Base-by-base conservation (phyloP, 2,329 filamentous ascomycete genomes). In the Sporothrix humicola region DNA sequence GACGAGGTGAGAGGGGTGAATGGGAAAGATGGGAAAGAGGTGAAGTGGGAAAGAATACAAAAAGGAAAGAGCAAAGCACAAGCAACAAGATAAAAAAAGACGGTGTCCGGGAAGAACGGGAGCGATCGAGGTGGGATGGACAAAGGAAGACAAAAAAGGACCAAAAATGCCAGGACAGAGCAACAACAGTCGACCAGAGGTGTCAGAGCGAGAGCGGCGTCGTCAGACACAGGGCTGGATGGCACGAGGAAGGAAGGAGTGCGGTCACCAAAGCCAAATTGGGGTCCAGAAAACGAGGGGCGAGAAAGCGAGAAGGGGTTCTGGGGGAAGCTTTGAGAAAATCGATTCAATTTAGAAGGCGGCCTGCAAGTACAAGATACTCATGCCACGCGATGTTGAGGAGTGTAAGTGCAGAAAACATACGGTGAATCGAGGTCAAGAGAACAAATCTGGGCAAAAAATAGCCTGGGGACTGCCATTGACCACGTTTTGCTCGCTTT, bases 191-290 rank as follows among this genome's bases (percentile, higher is more conserved):
- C 54, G 73, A 56, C 46, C n/a, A 46, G 26, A 59, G 59, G 23
- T 68, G 69, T 54, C 54, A 69, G 73, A 65, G 69, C 69, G 54
- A 68, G 48, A 42, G 17, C 58, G 65, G 54, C 44, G 63, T 74
- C 70, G 69, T 74, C 73, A 74, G 73, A 74, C 44, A 58, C 70
- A 63, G 56, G 26, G 63, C 63, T 31, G n/a, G 69, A 74, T 72
- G 52, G 73, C 63, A 74, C 73, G 73, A 74, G 63, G 42, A 61
- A 72, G 61, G 73, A 48, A 48, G 23, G 66, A 52, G 31, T 50
- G 15, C 48, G 56, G 61, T 44, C 58, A 71, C 66, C 65, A 72
- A 48, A 63, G 31, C 31, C 31, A 37, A 37, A 37, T 37, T 13
- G 23, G 20, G 48, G 61, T 9, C 20, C 54, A 31, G 54, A 17